Conservation (phyloP, 352 stramenopile species). For the Globisporangium paroecandrum region DNA sequence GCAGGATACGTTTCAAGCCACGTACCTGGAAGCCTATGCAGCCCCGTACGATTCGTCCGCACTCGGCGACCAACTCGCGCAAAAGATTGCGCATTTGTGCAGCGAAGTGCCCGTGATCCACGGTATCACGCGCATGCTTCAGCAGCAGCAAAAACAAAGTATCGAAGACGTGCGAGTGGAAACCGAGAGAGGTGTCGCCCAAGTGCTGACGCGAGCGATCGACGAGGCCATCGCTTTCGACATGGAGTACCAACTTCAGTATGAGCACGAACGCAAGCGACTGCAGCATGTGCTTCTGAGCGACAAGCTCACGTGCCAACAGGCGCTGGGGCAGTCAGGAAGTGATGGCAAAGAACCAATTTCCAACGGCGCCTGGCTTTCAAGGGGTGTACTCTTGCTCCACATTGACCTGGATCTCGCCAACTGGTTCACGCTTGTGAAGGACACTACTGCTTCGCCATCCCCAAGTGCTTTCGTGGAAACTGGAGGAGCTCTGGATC, state of each 20-base stretch:
- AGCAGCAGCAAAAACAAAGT: neutral
- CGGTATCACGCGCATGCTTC: constrained; percentile 28
- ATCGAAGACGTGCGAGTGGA: neutral
- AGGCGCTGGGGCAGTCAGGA: constrained; percentile 11
- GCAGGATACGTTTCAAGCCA: constrained; percentile 28
- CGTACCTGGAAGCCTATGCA: constrained; percentile 26
- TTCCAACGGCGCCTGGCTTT: neutral
- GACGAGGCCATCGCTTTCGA: constrained; percentile 41
- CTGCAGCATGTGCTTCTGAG: constrained; percentile 28
- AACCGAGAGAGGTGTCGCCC: constrained; percentile 19
- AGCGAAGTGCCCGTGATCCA: constrained; percentile 44
- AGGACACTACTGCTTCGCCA: constrained; percentile 3
- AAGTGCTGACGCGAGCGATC: constrained; percentile 31
- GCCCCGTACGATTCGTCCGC: constrained; percentile 30
- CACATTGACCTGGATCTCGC: constrained; percentile 66
- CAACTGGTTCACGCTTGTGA: constrained; percentile 59
- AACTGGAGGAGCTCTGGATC: neutral
- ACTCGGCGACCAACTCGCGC: constrained; percentile 25
- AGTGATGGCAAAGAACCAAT: neutral
- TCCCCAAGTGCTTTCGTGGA: neutral
- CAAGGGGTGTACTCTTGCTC: constrained; percentile 37
- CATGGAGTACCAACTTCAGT: constrained; percentile 22
- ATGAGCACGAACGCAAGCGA: constrained; percentile 31
- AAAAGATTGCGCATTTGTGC: constrained; percentile 28
- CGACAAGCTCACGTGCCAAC: constrained; percentile 28